Base-by-base conservation (phyloP, 2,329 filamentous ascomycete genomes). In the Thielaviopsis euricoi region DNA sequence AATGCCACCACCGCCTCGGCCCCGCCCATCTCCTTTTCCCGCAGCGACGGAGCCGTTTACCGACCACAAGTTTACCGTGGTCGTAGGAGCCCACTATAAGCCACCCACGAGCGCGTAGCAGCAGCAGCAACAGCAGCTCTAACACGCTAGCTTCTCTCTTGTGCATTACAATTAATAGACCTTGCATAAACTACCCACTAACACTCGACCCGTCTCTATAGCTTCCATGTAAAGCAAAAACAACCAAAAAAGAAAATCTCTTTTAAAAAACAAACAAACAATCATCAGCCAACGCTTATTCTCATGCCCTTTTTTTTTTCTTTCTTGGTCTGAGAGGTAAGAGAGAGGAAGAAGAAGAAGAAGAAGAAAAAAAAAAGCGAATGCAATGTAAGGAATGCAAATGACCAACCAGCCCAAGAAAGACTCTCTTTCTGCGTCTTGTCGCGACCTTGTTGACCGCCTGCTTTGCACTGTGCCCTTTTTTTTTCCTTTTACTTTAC, bases 101-200 rank as follows among this genome's bases (percentile, higher is more conserved):
- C 67, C 67, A 62, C 70, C 78, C 61, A 77, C 77, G 64, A 80
- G 76, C 67, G 76, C 68, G 68, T 33, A 75, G 67, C 66, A n/a
- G n/a, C n/a, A n/a, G n/a, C n/a, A n/a, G n/a, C n/a, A n/a, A n/a
- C n/a, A n/a, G n/a, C n/a, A n/a, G n/a, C n/a, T n/a, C n/a, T n/a
- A n/a, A n/a, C n/a, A n/a, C n/a, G n/a, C n/a, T n/a, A n/a, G n/a
- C n/a, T n/a, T n/a, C n/a, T n/a, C n/a, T n/a, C n/a, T n/a, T n/a
- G n/a, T 33, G 29, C 7, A 33, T 33, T 33, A 26, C 25, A 33
- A 33, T 33, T 33, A 33, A 33, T 33, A 33, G 9, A 33, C 29
- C n/a, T 10, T 33, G 9, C 29, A 33, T 33, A 33, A 6, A 33
- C 29, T 10, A 33, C 7, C 9, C 12, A 43, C 37, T 43, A 43